Percentiles rank a stretch among this genome's conserved stretches.
Evolutionary conservation across 257 asterid genomes (phyloP).

Genomic region (Ocimum tenuiflorum): DNA sequence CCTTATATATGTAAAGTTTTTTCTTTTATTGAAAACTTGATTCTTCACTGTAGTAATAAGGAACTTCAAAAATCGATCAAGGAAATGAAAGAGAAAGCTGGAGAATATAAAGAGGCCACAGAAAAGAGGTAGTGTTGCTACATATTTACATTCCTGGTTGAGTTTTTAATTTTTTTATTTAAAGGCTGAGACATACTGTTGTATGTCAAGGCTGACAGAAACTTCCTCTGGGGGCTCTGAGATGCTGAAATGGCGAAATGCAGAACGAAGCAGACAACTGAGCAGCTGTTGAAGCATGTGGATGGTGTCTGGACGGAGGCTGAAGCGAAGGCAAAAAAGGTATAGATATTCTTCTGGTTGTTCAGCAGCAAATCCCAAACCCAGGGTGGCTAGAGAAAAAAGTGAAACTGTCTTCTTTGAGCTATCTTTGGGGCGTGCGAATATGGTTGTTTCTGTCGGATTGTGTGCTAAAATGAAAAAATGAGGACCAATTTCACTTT

Average conservation of each 20-base stretch:
- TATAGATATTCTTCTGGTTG: slow-evolving; percentile 18
- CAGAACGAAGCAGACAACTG: slow-evolving; percentile 97
- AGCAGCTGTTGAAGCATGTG: slow-evolving; percentile 87
- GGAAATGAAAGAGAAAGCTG: slow-evolving; percentile 74
- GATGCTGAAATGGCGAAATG: slow-evolving; percentile 94
- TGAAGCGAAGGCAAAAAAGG: slow-evolving; percentile 85
- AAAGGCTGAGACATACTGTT: slow-evolving; percentile 93
- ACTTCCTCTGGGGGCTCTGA: slow-evolving; percentile 75
- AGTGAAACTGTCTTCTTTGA: slow-evolving; percentile 2
- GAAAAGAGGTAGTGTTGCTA: slow-evolving; percentile 59
- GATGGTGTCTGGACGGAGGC: slow-evolving; percentile 94
- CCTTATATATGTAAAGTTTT: too few species aligned
- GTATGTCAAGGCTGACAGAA: slow-evolving; percentile 99
- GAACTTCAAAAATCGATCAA: slow-evolving; percentile 65
- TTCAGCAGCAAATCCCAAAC: background rate
- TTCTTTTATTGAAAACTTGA: background rate
- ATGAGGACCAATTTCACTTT: too few species aligned
- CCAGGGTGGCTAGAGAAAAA: background rate
- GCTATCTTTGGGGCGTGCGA: background rate
- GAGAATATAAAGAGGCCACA: slow-evolving; percentile 58
- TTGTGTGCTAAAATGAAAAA: too few species aligned
- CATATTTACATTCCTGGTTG: slow-evolving; percentile 17
- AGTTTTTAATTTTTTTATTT: slow-evolving; percentile 18
- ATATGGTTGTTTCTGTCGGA: background rate
- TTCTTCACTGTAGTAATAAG: slow-evolving; percentile 37